These are phyloP conservation scores for Echium plantagineum DNA, from an alignment of 257 asterid species.

Conservation along the genomic window DNA sequence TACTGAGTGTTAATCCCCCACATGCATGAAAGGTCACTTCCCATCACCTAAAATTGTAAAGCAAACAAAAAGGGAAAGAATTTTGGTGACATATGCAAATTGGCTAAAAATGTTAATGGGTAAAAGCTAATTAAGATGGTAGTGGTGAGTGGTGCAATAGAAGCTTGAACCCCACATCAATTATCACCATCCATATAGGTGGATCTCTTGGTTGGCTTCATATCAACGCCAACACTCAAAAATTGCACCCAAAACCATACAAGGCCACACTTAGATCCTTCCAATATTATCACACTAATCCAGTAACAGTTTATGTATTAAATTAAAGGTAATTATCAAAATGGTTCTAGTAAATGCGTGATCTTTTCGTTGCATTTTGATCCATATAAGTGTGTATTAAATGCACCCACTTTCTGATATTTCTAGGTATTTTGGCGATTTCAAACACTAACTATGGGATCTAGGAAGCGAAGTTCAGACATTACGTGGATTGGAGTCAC, in stretches of 20 bases:
- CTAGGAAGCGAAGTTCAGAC: no score
- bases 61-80: neutral
- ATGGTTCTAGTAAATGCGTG: no score
- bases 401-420: no score
- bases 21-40: neutral
- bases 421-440: no score
- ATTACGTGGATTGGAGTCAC: no score
- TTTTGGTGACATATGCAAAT: neutral
- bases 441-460: no score
- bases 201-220: constrained; percentile 77
- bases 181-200: constrained; percentile 40
- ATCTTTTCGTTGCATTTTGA: no score
- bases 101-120: neutral
- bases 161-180: constrained; percentile 54
- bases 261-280: constrained; percentile 21
- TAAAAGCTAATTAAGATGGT: neutral
- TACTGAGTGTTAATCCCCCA: neutral
- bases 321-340: no score
- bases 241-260: constrained; percentile 17
- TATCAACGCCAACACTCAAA: constrained; percentile 87
- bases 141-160: constrained; percentile 21
- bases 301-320: no score
- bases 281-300: neutral
- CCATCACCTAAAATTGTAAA: neutral
- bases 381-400: no score